Base-by-base conservation (phyloP, 129 eudicot species). In the Artemisia annua region DNA sequence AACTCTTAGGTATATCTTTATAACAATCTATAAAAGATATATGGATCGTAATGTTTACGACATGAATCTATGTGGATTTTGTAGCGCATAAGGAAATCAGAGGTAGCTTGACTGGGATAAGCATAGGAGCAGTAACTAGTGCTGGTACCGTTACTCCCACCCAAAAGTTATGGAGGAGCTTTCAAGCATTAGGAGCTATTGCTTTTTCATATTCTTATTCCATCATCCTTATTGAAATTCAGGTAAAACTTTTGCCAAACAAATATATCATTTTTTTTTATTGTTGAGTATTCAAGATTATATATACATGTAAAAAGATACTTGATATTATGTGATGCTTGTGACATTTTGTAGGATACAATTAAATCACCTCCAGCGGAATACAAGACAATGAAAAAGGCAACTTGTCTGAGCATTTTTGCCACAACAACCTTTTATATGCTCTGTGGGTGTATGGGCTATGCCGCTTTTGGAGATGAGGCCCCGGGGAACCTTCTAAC, bases 181-280 rank as follows among this genome's bases (percentile, higher is more conserved):
- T 89, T 58, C 96, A 89, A 79, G 96, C 96, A 66, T 81, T 86
- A 28, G 96, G 91, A 66, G 91, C 90, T 48, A 88, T 88, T 64
- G 95, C 91, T 43, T 88, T 88, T 79, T 88, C 95, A 32, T 88
- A 88, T 68, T 80, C 88, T 52, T 88, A 74, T 80, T 88, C 95
- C 16, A 76, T 88, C 69, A 83, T 85, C 64, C 95, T 88, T 7
- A 78, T 88, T 10, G 95, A 88, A 71, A 88, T 88, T 75, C 88
- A 88, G 88, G 95, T 85, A 57, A 55, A 32, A 35, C 3, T 32
- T 16, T 7, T 66, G 10, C 11, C 1, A 4, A 18, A 65, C 26
- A 43, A 1, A 39, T 39, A 1, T 39, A 39, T 44, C 11, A 46
- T 12, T 3, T 5, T 5, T 19, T 5, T 65, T 0, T 24, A 0